Evolutionary conservation across 1,284 basidiomycete species (phyloP), one percentile per base, ranked within the genome.

Genomic region (Apiotrichum sp.): DNA sequence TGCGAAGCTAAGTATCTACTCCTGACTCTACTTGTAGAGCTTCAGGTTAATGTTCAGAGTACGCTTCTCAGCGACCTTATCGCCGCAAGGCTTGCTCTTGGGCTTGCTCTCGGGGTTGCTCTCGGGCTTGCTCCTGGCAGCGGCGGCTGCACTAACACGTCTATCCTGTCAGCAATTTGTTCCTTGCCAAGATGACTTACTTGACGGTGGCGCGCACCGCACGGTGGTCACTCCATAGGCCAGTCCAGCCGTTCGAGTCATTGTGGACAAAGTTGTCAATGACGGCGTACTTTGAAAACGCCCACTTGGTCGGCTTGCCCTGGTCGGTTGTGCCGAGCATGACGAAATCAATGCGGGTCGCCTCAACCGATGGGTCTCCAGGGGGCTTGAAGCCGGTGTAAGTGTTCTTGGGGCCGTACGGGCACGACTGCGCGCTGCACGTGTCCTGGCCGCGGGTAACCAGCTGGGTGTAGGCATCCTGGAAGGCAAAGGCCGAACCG

Each of bases 201-300:
- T 33, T 14, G 32, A 68, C 51, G 2, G 63, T 67, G 2, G 64
- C 67, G 11, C 66, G 58, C 7, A 74, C 71, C 22, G 67, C 67
- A 35, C 72, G 64, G 62, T 73, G 72, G 62, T 74, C 72, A 49
- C 71, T 73, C 69, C 70, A 72, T 33, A 70, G 65, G 1, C 70
- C 72, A 34, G 51, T 57, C 69, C 70, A 74, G 0, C 69, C 69
- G 34, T 58, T 56, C 13, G 36, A 45, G 50, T 72, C 71, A 10
- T 62, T 60, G 35, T 59, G 65, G 5, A 73, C 56, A 62, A 64
- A 67, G 53, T 74, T 74, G 50, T 74, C 71, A 7, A 72, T 39
- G 53, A 67, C 68, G 2, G 65, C 67, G 58, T 70, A 70, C 55
- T 65, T 62, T 8, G 47, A 53, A 6, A 66, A 59, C 32, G 34